Percentiles rank a stretch among this genome's conserved stretches.
These are phyloP conservation scores for Raffaelea albimanens DNA, from an alignment of 2,329 filamentous ascomycete species.

Conservation along the genomic window DNA sequence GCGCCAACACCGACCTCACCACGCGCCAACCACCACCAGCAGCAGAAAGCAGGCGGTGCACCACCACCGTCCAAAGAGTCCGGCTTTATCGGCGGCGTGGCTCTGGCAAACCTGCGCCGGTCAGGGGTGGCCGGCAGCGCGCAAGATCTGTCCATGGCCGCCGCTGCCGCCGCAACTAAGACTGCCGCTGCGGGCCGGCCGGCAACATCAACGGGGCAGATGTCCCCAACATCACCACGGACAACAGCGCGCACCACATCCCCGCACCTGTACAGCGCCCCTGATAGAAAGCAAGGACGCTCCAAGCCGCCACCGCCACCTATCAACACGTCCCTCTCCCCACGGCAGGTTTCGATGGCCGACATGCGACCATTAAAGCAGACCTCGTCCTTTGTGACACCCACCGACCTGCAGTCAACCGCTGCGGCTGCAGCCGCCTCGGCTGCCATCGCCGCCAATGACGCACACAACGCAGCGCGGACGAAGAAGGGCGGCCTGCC, in stretches of 20 bases:
- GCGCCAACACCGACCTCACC: slow-evolving; percentile 16
- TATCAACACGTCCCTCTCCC: slow-evolving; percentile 24
- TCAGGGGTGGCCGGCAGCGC: slow-evolving; percentile 13
- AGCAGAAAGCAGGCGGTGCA: slow-evolving; percentile 5
- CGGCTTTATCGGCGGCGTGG: slow-evolving; percentile 46
- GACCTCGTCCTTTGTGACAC: slow-evolving; percentile 36
- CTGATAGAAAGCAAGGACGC: slow-evolving; percentile 17
- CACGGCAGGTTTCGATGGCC: slow-evolving; percentile 13
- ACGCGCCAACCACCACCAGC: no score
- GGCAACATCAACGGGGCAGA: slow-evolving; percentile 2
- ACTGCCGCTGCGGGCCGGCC: slow-evolving; percentile 5
- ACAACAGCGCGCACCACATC: neutral
- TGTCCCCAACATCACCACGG: neutral
- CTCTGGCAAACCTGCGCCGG: slow-evolving; percentile 40
- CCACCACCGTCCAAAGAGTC: slow-evolving; percentile 17
- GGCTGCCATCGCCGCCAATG: slow-evolving; percentile 28
- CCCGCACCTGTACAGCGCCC: slow-evolving; percentile 5
- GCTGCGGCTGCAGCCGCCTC: slow-evolving; percentile 32
- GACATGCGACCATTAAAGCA: slow-evolving; percentile 14
- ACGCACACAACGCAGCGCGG: slow-evolving; percentile 25
- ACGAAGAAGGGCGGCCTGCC: slow-evolving; percentile 45
- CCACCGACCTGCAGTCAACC: slow-evolving; percentile 35
- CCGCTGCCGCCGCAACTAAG: slow-evolving; percentile 13
- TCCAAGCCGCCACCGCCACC: slow-evolving; percentile 25
- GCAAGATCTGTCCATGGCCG: slow-evolving; percentile 11